Percentiles rank a stretch among this genome's conserved stretches.
These are phyloP conservation scores for Mortierella sp. DNA, from an alignment of 371 early-diverging fungal genomes.

Conservation along the genomic window DNA sequence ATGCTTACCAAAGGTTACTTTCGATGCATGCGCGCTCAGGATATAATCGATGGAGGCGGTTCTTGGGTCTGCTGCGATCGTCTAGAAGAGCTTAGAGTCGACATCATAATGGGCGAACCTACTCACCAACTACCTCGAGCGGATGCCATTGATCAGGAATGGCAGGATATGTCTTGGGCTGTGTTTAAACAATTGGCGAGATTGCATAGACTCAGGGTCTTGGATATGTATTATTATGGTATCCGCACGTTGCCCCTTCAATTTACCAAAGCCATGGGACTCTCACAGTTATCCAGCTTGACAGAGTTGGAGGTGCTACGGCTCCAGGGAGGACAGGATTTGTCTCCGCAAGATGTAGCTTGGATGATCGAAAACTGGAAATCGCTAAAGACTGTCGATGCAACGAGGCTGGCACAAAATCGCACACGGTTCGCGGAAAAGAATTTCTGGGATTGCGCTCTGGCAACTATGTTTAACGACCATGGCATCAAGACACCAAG, in stretches of 20 bases:
- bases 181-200: neutral
- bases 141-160: neutral
- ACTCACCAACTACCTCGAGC: neutral
- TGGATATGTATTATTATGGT: neutral
- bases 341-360: neutral
- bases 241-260: neutral
- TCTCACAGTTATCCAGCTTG: neutral
- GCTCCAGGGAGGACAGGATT: neutral
- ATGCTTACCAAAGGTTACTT: neutral
- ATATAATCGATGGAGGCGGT: neutral
- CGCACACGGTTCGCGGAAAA: neutral
- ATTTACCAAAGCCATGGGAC: neutral
- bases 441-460: neutral
- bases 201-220: neutral
- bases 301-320: neutral
- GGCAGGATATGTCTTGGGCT: neutral
- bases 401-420: neutral
- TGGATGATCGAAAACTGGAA: neutral
- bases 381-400: neutral
- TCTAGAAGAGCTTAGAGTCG: neutral
- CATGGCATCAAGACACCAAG: neutral
- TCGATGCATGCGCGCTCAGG: neutral
- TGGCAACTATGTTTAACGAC: neutral
- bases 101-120: neutral
- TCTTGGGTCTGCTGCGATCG: neutral